Evolutionary conservation across 306 rosid genomes (phyloP), one percentile per base, ranked within the genome.

Genomic region (Hippophae rhamnoides): DNA sequence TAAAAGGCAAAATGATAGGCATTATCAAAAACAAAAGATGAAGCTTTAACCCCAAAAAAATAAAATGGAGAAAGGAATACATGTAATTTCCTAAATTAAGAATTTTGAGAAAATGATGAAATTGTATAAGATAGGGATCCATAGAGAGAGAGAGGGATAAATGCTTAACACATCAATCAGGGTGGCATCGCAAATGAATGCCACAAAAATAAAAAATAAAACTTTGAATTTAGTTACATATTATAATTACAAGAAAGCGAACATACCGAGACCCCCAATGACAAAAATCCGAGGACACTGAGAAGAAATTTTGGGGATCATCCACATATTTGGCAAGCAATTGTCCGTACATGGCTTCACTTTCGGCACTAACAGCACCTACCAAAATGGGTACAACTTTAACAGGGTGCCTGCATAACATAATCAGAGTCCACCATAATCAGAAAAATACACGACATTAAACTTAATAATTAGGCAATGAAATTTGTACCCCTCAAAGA

Each of bases 221-320:
- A 18, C 41, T 53, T 47, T 40, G 25, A 18, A 54, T 59, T 54
- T 13, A 61, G 26, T 49, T 53, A 13, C 46, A 52, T 72, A 69
- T 41, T 7, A 44, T 41, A 10, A 46, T 18, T 48, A 26, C n/a
- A 48, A 47, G 31, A 67, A 10, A 6, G 8, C 5, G 46, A 47
- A 72, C 90, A 55, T 77, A 90, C 97, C 95, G 81, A 68, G 90
- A 69, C 43, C 97, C 99, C 99, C 99, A 93, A 44, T 93, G 99
- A 73, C 99, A 93, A 74, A 93, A 93, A 64, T 93, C 99, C 23
- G 99, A 93, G 5, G 95, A 87, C 62, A 90, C 76, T 0, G 89
- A 87, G 66, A 87, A 90, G 73, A 90, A 86, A 77, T 79, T 90
- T 51, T 60, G 78, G 38, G 95, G 90, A 65, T 90, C 85, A 61